phyloP scores from a whole-genome alignment of 768 basidiomycete species.

The Russula griseocarnosa region DNA sequence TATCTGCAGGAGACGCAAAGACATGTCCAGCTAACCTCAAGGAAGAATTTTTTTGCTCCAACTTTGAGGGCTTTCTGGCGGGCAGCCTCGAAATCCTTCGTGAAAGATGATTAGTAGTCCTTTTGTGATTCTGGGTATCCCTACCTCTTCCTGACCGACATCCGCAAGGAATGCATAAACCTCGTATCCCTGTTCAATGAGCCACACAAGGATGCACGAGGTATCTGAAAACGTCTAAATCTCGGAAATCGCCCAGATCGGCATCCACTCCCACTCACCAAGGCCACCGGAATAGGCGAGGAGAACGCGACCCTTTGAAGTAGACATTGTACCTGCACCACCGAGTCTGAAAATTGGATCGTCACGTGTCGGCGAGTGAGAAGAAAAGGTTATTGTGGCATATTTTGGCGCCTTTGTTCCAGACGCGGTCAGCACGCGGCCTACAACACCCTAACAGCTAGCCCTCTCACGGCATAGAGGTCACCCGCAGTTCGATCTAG shows the following conservation, averaged over 20 bases:
- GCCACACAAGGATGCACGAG: conserved; percentile 98
- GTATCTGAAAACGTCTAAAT: conserved; percentile 58
- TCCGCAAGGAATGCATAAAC: conserved; percentile 97
- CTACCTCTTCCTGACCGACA: conserved; percentile 85
- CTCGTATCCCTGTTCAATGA: conserved; percentile 97
- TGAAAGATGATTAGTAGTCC: conserved; percentile 19
- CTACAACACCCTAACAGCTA: too few species aligned
- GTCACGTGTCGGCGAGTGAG: not conserved
- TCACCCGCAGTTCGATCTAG: not conserved
- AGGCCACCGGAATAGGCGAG: conserved; percentile 98
- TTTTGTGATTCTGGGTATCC: conserved; percentile 18
- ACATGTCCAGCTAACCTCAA: conserved; percentile 50
- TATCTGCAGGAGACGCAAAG: not conserved
- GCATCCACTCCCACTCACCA: conserved; percentile 56
- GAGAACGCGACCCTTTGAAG: conserved; percentile 76
- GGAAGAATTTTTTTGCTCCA: conserved; percentile 95
- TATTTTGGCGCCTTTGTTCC: not conserved
- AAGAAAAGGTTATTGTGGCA: not conserved
- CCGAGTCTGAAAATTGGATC: not conserved
- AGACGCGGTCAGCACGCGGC: too few species aligned
- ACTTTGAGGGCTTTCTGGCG: conserved; percentile 83
- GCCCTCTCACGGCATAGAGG: not conserved
- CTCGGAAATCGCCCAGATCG: not conserved
- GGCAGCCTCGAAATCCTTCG: conserved; percentile 89
- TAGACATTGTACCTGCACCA: conserved; percentile 41